Evolutionary conservation across 177 flowering plant species (phyloP).

Genomic region (Vitis hybrid): DNA sequence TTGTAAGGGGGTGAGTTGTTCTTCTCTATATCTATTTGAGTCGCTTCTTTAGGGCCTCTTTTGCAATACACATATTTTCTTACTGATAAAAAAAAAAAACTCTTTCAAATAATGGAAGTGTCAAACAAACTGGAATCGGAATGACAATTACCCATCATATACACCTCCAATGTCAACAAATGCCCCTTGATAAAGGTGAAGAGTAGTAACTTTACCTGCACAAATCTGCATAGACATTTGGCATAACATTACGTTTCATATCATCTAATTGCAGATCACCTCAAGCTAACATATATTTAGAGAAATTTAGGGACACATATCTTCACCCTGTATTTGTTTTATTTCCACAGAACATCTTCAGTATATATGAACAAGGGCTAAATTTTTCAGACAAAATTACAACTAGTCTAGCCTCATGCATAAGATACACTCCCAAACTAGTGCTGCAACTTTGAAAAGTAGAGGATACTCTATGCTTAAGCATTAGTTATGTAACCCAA

Average conservation of each 20-base stretch:
- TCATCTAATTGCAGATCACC: neutral
- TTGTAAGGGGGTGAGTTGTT: no score
- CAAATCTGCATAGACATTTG: constrained; percentile 64
- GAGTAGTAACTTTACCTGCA: constrained; percentile 73
- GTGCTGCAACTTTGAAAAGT: neutral
- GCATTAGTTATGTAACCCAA: no score
- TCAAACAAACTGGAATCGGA: neutral
- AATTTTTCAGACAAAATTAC: constrained; percentile 1
- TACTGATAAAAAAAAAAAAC: neutral
- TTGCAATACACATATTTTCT: no score
- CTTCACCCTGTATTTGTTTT: neutral
- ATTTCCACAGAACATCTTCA: neutral
- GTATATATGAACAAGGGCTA: neutral
- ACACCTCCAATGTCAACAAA: constrained; percentile 98
- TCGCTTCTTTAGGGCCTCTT: no score
- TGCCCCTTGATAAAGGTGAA: constrained; percentile 96
- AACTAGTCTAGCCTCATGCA: neutral
- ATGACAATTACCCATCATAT: constrained; percentile 75
- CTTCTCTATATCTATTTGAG: no score
- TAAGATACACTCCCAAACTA: neutral
- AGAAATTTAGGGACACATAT: neutral
- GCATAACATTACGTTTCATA: constrained; percentile 10
- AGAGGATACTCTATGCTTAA: no score
- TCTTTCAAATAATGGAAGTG: neutral
- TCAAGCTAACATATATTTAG: neutral